These are phyloP conservation scores for Pseudopediastrum boryanum DNA, from an alignment of 139 green algal genomes.

Conservation along the genomic window DNA sequence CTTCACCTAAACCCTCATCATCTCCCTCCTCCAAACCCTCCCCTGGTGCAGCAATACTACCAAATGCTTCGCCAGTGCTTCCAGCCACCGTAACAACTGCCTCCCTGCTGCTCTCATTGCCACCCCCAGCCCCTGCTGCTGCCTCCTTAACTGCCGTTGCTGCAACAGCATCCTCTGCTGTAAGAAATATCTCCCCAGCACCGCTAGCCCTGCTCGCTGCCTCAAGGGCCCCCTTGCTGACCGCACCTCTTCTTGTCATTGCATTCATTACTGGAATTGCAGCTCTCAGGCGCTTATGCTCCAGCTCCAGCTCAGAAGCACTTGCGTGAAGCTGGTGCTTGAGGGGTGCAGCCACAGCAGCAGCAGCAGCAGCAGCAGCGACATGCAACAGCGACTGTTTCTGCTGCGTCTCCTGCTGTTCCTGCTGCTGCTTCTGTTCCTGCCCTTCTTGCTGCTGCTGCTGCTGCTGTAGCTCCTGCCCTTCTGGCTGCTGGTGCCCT, in stretches of 20 bases:
- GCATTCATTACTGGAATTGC: background rate
- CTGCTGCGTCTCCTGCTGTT: background rate
- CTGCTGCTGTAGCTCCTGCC: constrained; percentile 28
- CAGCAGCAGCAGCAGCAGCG: background rate
- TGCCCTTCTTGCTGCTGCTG: background rate
- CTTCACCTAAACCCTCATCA: no score
- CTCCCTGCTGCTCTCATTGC: background rate
- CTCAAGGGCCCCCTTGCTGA: no score
- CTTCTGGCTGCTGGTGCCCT: constrained; percentile 1
- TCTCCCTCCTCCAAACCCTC: no score
- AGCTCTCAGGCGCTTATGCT: background rate
- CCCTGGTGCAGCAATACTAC: no score
- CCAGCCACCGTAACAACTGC: background rate
- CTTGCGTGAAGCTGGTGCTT: background rate
- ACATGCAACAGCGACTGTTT: background rate
- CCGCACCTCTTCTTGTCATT: no score
- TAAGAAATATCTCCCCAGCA: background rate
- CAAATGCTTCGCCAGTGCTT: constrained; percentile 1
- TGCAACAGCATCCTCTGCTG: background rate
- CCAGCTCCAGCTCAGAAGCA: background rate
- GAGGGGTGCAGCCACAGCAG: background rate
- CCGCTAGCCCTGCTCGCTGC: no score
- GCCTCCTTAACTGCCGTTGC: background rate
- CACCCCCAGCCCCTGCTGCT: background rate
- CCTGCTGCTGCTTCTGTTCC: background rate